Base-by-base conservation (phyloP, 2,329 filamentous ascomycete species). In the Pezicula radicicola region DNA sequence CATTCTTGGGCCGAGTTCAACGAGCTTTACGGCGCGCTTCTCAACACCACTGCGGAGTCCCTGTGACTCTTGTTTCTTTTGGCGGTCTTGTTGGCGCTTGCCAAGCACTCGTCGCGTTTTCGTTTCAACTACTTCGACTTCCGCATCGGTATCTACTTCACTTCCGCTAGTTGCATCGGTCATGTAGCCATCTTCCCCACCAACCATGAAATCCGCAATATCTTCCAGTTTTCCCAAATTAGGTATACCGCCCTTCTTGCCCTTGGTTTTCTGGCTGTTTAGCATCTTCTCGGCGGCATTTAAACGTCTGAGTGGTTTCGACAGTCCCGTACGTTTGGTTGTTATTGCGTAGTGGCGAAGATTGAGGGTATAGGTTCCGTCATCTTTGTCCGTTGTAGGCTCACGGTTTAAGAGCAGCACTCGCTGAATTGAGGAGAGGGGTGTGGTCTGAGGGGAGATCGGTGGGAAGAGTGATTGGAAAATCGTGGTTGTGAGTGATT, bases 381-480 rank as follows among this genome's bases (percentile, higher is more conserved):
- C 79, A 36, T 78, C 75, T 18, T 74, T 70, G 13, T 68, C 68
- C 9, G 69, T 66, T 2, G 75, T 71, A 49, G 74, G 72, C 67
- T 96, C 91, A 55, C 94, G 86, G 70, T 97, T 96, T 52, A 99
- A 74, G 18, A 99, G 81, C 51, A 99, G 81, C 1, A 97, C 89
- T 65, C 94, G 84, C 58, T 89, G 88, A 67, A 99, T 97, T n/a
- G 91, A 91, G 63, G 90, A 88, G 35, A 99, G 80, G 1, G 94
- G 91, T 2, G 91, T 96, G 28, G 83, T 83, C 70, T 96, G 91
- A 0, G 94, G 94, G 62, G 94, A 94, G 70, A 99, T 97, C 1
- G 92, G 90, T 4, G 94, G 93, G 65, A 99, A 97, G 35, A 99
- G 82, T 7, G 91, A 96, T 70, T 97, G 93, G 73, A 97, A 99